Base-by-base conservation (phyloP, 306 rosid species). In the Cucumis sativus region DNA sequence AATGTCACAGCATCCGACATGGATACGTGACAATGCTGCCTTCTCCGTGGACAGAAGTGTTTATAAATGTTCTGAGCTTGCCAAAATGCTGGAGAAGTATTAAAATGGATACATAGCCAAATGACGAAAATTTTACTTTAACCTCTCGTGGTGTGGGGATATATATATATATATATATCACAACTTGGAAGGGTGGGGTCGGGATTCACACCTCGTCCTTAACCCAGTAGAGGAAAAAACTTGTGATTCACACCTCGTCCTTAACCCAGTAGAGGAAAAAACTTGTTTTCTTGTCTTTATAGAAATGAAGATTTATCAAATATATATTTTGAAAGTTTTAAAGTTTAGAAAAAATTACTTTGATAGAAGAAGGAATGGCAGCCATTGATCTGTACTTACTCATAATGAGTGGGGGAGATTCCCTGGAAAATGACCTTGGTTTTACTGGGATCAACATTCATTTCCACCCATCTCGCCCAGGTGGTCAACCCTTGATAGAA, bases 381-480 rank as follows among this genome's bases (percentile, higher is more conserved):
- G 11, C 16, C 55, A 13, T 23, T 69, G 39, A 51, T 6, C 16
- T 51, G 8, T 28, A 72, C 77, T 73, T 63, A 77, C 80, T 64
- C 43, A 47, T 62, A 62, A 45, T 77, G 80, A 16, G 71, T 64
- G 57, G 80, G 80, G 30, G 80, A 77, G 49, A 77, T 64, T 33
- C 72, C 73, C 58, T 77, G 80, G 72, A 77, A 77, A 56, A 77
- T 62, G 13, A 77, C 72, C 3, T n/a, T 77, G 61, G 80, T 63
- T 30, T 47, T 77, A 13, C 0, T 30, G 17, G 72, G 72, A 63
- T 77, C 80, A 47, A 77, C 35, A 12, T 64, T 77, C n/a, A 55
- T 60, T 8, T 77, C 80, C 59, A 77, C 80, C 80, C 80, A 77
- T 63, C 33, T 77, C 3, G 33, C 62, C 80, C 80, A 77, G 51